A percentile compares a stretch with the other conserved stretches of the same genome.
These are phyloP conservation scores for Verticillium nonalfalfae DNA, from an alignment of 2,329 filamentous ascomycete species.

Conservation along the genomic window DNA sequence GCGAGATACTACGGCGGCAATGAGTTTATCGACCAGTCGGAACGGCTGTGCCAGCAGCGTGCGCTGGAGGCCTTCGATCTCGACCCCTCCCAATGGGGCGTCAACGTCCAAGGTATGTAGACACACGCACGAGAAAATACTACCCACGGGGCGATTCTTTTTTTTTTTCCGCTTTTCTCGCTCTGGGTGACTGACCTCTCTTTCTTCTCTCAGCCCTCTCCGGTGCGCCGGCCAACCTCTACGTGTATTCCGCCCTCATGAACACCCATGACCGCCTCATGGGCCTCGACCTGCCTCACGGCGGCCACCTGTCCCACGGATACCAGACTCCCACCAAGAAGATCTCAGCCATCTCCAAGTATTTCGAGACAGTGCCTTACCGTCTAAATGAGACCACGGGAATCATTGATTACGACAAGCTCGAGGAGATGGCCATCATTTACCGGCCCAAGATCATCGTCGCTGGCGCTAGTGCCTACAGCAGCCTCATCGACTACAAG, in stretches of 20 bases:
- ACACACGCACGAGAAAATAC: not conserved
- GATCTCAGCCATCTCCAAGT: slow-evolving; percentile 98
- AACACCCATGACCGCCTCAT: slow-evolving; percentile 91
- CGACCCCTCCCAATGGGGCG: slow-evolving; percentile 83
- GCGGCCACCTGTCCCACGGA: slow-evolving; percentile 91
- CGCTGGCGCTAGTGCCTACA: slow-evolving; percentile 92
- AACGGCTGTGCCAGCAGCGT: slow-evolving; percentile 82
- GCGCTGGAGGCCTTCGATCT: slow-evolving; percentile 84
- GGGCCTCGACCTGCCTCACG: slow-evolving; percentile 94
- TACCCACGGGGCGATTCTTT: not conserved
- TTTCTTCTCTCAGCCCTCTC: slow-evolving; percentile 58
- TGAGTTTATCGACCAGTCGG: slow-evolving; percentile 88
- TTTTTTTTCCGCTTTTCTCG: no score
- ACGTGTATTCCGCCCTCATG: slow-evolving; percentile 93
- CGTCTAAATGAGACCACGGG: slow-evolving; percentile 85
- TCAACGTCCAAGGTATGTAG: slow-evolving; percentile 67
- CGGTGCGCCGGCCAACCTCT: slow-evolving; percentile 68
- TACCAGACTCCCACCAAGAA: slow-evolving; percentile 93
- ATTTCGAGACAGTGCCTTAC: slow-evolving; percentile 98
- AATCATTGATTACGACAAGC: slow-evolving; percentile 87
- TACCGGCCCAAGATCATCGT: slow-evolving; percentile 96
- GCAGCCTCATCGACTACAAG: slow-evolving; percentile 90
- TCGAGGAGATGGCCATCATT: slow-evolving; percentile 79
- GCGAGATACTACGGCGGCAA: slow-evolving; percentile 96
- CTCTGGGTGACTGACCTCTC: slow-evolving; percentile 8